Percentiles rank a stretch among this genome's conserved stretches.
Conservation (phyloP, 1,139 yeast genomes). For the Taphrina deformans region DNA sequence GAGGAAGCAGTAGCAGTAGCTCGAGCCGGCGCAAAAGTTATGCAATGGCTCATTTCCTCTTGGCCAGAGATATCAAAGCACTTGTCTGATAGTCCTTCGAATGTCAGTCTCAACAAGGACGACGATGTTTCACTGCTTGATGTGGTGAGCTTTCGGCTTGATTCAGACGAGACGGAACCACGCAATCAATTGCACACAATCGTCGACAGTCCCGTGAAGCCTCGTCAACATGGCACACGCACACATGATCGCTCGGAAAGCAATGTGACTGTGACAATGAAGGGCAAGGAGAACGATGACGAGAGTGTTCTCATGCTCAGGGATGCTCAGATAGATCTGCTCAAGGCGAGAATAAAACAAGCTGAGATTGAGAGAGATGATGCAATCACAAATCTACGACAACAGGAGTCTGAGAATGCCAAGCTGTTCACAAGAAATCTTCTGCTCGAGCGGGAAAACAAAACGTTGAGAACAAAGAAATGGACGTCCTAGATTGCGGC, state of each 20-base stretch:
- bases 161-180: not conserved
- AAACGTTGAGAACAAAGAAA: conserved; percentile 1
- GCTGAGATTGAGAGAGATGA: conserved; percentile 5
- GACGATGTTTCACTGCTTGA: conserved; percentile 6
- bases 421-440: not conserved
- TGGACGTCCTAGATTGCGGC: not conserved
- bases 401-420: conserved; percentile 4
- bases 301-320: conserved; percentile 1
- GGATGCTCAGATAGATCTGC: conserved; percentile 10
- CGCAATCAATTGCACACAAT: conserved; percentile 2
- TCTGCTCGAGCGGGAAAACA: conserved; percentile 2
- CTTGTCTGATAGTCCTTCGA: not conserved
- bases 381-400: conserved; percentile 8
- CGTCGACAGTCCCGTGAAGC: conserved; percentile 9
- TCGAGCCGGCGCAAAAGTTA: conserved; percentile 21
- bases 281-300: not conserved
- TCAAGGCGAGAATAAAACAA: not conserved
- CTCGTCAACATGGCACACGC: not conserved
- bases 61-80: conserved; percentile 20
- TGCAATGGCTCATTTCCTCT: conserved; percentile 23
- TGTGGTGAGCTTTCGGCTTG: not conserved
- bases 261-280: conserved; percentile 22
- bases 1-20: conserved; percentile 32
- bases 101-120: not conserved
- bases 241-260: conserved; percentile 21